A percentile compares a stretch with the other conserved stretches of the same genome.
These are phyloP conservation scores for Achaetomiella virescens DNA, from an alignment of 495 filamentous ascomycete species.

Conservation along the genomic window DNA sequence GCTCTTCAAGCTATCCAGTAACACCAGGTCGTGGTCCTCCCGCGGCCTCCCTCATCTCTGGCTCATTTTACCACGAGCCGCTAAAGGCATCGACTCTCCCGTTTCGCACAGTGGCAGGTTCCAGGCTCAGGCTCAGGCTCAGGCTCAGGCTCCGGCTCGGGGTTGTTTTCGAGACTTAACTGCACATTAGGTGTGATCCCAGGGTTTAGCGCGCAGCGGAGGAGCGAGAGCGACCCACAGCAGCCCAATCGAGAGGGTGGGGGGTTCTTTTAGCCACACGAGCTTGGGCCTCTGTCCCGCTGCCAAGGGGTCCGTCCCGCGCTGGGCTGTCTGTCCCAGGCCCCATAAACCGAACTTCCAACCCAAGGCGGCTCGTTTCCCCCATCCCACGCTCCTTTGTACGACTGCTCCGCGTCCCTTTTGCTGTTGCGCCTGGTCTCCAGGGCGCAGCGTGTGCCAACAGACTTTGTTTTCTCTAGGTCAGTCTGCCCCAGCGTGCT, in stretches of 20 bases:
- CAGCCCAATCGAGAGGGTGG: constrained; percentile 30
- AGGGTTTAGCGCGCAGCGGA: constrained; percentile 3
- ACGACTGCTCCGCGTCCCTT: constrained; percentile 21
- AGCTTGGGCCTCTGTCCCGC: constrained; percentile 19
- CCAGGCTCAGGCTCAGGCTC: constrained; percentile 6
- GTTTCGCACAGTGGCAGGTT: neutral
- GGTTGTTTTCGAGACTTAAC: too few species aligned
- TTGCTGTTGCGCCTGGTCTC: constrained; percentile 34
- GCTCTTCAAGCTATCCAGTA: neutral
- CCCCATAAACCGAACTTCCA: constrained; percentile 31
- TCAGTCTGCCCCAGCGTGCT: constrained; percentile 10
- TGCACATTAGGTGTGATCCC: neutral
- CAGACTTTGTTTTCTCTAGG: constrained; percentile 26
- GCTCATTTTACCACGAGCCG: constrained; percentile 11
- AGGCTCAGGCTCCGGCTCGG: neutral
- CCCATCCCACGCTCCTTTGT: constrained; percentile 32
- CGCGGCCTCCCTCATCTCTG: too few species aligned
- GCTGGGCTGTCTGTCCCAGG: neutral
- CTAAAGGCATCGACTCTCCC: constrained; percentile 1
- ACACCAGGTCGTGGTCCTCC: too few species aligned
- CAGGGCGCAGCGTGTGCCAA: constrained; percentile 35
- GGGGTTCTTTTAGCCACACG: constrained; percentile 21
- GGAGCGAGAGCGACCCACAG: constrained; percentile 16
- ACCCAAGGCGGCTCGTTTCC: constrained; percentile 22
- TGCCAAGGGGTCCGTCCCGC: constrained; percentile 19